Evolutionary conservation across 2,329 filamentous ascomycete species (phyloP), one percentile per base, ranked within the genome.

Genomic region (Dactylellina cionopaga): DNA sequence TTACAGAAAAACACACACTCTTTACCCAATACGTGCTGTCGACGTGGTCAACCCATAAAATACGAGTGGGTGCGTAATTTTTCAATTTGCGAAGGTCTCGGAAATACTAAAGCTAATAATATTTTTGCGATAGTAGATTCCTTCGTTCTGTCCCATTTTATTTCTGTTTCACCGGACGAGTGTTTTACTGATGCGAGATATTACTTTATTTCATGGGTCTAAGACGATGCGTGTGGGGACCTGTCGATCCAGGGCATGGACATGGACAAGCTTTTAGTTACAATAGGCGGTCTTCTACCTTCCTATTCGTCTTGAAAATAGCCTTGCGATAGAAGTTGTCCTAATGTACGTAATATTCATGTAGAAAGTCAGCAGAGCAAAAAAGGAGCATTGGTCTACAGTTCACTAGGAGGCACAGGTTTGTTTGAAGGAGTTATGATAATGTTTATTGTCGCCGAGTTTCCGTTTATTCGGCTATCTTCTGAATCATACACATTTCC

Each of bases 21-120:
- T n/a, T n/a, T n/a, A n/a, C n/a, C n/a, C n/a, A n/a, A n/a, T n/a
- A n/a, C n/a, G n/a, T n/a, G n/a, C n/a, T n/a, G 62, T 51, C 62
- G 51, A 66, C 62, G 62, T 66, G 62, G 51, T 58, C 51, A 55
- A 33, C 15, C 43, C 41, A 39, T 55, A 55, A 56, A n/a, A 65
- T 51, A 22, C 11, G 35, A 10, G 2, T 19, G 11, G 33, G 25
- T 54, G 37, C 47, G 39, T 54, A 54, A 54, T 24, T 24, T 33
- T 37, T 22, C 9, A 37, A 44, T 29, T 46, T 37, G 31, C 49
- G 31, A 10, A 54, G 49, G 41, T 35, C 51, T 22, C 43, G 9
- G 51, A 29, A 2, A 51, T 66, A 35, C 62, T 33, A 11, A 6
- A 43, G 51, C 31, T 41, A 35, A 51, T 5, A 35, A 49, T 33